Conservation (phyloP, 192 early-diverging fungal genomes). For the Dispira simplex region DNA sequence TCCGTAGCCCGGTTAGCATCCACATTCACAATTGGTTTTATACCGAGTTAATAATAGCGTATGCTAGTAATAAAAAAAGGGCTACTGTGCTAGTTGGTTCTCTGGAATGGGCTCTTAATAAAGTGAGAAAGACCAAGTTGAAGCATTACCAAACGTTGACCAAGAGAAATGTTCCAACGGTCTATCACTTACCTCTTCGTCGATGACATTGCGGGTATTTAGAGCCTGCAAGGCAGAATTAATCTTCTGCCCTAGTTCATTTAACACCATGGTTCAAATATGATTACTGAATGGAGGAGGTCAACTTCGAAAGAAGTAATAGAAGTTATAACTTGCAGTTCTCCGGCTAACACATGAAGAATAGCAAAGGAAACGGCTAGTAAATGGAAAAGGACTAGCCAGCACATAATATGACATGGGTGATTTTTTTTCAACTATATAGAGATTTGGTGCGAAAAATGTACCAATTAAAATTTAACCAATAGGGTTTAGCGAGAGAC, state of each 20-base stretch:
- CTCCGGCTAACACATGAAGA: too few relatives aligned
- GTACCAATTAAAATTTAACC: too few relatives aligned
- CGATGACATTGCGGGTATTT: constrained; percentile 71
- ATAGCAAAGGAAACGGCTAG: too few relatives aligned
- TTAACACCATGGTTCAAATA: constrained; percentile 53
- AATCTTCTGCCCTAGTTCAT: constrained; percentile 81
- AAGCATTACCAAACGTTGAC: background rate
- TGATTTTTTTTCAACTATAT: too few relatives aligned
- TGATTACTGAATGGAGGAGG: background rate
- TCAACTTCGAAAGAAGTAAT: too few relatives aligned
- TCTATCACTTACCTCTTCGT: constrained; percentile 47
- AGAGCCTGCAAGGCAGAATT: constrained; percentile 66
- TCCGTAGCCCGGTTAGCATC: background rate
- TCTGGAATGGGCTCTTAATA: background rate
- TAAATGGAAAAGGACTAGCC: too few relatives aligned
- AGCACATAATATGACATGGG: too few relatives aligned
- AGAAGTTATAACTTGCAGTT: too few relatives aligned
- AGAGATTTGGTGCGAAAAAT: too few relatives aligned
- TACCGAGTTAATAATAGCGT: background rate
- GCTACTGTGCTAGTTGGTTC: background rate
- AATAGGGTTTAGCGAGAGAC: too few relatives aligned
- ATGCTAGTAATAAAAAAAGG: background rate
- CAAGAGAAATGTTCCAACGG: background rate
- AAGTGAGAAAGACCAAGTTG: background rate
- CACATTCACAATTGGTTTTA: background rate